Conservation (phyloP, 1,284 basidiomycete species). For the Apiotrichum brassicae region DNA sequence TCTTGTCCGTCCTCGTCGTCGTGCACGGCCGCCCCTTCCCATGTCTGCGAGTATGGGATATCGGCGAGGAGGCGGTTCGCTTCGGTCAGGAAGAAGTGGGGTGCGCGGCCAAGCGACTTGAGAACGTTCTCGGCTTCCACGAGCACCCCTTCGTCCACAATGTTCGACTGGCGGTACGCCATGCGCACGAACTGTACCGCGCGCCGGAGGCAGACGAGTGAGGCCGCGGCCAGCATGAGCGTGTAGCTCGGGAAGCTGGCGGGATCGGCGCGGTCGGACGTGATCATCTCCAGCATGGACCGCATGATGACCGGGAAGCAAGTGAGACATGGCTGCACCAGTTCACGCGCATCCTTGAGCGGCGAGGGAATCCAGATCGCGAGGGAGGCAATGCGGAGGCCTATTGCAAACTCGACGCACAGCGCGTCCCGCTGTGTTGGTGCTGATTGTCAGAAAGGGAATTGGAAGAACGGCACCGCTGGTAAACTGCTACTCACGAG, state of each 20-base stretch:
- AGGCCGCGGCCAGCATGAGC: not conserved
- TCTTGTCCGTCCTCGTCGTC: not conserved
- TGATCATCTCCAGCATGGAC: conserved; percentile 7
- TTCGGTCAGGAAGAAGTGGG: conserved; percentile 4
- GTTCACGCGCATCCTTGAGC: conserved; percentile 7
- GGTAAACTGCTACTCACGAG: not conserved
- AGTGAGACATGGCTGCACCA: not conserved
- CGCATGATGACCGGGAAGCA: conserved; percentile 4
- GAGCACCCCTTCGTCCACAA: conserved; percentile 1
- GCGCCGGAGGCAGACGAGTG: conserved; percentile 4
- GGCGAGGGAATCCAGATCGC: conserved; percentile 14
- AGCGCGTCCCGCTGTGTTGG: conserved; percentile 8
- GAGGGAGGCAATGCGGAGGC: conserved; percentile 9
- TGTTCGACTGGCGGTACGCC: not conserved
- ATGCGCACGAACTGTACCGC: conserved; percentile 6
- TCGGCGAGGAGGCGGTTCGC: not conserved
- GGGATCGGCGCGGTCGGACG: not conserved
- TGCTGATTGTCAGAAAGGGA: not conserved
- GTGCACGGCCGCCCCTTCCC: not conserved
- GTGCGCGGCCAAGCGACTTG: not conserved
- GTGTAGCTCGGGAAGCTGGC: conserved; percentile 3
- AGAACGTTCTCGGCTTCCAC: conserved; percentile 2
- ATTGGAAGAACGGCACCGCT: too few relatives aligned
- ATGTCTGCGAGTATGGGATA: not conserved
- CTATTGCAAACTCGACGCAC: conserved; percentile 6